Conservation (phyloP, 768 basidiomycete species). For the Naganishia vishniacii region DNA sequence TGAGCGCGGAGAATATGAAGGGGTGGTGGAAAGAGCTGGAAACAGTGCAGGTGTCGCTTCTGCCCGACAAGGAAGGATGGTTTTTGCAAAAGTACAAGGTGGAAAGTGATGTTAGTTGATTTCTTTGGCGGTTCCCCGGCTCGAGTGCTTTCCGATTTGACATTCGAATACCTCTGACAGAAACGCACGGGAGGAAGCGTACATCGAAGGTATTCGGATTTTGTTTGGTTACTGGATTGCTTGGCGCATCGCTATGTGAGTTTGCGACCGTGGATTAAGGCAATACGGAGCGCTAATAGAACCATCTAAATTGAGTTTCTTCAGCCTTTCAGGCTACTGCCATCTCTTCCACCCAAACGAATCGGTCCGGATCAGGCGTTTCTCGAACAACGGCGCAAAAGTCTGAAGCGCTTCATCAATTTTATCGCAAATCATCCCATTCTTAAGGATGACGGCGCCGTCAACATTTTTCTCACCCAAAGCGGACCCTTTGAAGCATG, state of each 20-base stretch:
- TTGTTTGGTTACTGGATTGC: conserved; percentile 81
- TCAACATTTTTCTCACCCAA: conserved; percentile 75
- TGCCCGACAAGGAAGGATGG: conserved; percentile 81
- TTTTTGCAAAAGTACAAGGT: conserved; percentile 83
- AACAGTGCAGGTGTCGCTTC: conserved; percentile 61
- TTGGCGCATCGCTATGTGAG: conserved; percentile 65
- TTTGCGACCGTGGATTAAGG: background rate
- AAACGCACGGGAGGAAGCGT: conserved; percentile 64
- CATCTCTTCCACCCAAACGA: conserved; percentile 82
- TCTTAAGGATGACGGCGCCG: conserved; percentile 76
- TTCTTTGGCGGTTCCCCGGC: conserved; percentile 12
- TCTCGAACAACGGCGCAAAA: conserved; percentile 81
- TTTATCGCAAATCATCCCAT: conserved; percentile 89
- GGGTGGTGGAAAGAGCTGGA: conserved; percentile 88
- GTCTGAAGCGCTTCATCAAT: conserved; percentile 70
- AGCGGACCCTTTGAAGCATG: conserved; percentile 71
- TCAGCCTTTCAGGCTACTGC: conserved; percentile 79
- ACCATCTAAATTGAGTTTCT: background rate
- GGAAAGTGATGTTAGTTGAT: conserved; percentile 61
- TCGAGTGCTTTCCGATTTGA: no score
- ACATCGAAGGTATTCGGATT: conserved; percentile 84
- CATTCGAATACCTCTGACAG: no score
- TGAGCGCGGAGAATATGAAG: conserved; percentile 51
- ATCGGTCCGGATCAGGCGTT: conserved; percentile 85
- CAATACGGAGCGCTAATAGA: background rate